Percentiles rank a stretch among this genome's conserved stretches.
Conservation (phyloP, 805 yeast genomes). For the Saturnispora ahearnii region DNA sequence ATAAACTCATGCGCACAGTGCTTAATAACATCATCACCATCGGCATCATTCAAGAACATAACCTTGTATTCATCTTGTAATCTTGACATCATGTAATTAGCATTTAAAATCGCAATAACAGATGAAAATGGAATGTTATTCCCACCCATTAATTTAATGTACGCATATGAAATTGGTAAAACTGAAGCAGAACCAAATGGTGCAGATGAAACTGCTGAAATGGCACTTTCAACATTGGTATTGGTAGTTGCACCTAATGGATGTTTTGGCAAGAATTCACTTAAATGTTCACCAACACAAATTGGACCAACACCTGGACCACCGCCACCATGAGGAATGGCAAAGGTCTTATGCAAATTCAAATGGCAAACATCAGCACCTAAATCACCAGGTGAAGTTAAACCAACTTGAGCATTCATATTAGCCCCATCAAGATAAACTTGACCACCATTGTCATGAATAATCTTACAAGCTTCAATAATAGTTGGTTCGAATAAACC, state of each 20-base stretch:
- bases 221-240: conserved; percentile 35
- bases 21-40: conserved; percentile 32
- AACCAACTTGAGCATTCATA: conserved; percentile 98
- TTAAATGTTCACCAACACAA: conserved; percentile 77
- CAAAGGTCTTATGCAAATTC: conserved; percentile 94
- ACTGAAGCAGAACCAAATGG: conserved; percentile 95
- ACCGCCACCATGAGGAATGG: conserved; percentile 98
- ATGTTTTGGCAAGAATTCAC: conserved; percentile 77
- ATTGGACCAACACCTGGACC: conserved; percentile 99
- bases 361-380: conserved; percentile 98
- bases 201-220: conserved; percentile 79
- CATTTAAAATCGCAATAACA: conserved; percentile 84
- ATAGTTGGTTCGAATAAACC: conserved; percentile 94
- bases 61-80: conserved; percentile 64
- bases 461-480: conserved; percentile 71
- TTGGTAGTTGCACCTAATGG: conserved; percentile 47
- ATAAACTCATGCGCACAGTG: conserved; percentile 97
- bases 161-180: conserved; percentile 87
- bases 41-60: conserved; percentile 52
- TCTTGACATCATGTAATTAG: conserved; percentile 87
- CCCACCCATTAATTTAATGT: conserved; percentile 90
- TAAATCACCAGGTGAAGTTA: conserved; percentile 93
- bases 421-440: conserved; percentile 98
- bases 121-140: conserved; percentile 79
- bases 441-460: conserved; percentile 85